Evolutionary conservation across 768 basidiomycete species (phyloP), one percentile per base, ranked within the genome.

Genomic region (Hygrocybe punicea): DNA sequence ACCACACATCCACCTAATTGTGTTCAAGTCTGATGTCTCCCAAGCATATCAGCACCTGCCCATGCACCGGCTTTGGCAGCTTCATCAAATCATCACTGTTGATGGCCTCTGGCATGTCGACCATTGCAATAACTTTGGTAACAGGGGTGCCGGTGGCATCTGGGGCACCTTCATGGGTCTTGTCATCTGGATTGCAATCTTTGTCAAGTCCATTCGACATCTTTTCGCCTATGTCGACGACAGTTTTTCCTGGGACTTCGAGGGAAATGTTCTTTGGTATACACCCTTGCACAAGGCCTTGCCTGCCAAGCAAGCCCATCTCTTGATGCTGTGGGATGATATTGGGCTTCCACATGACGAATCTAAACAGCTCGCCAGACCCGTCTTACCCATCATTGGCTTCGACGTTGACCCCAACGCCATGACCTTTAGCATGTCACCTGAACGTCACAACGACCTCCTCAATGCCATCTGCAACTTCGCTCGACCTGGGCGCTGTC

Each of bases 1-100:
- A 8, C 29, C 29, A 17, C 3, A 21, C 19, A 9, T 19, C 9
- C 42, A 24, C 25, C 58, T 73, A 7, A 50, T 57, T 4, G 47
- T 76, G 0, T 77, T 71, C 67, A 78, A 78, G 54, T 70, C 68
- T 0, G 76, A 80, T 55, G 72, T 80, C 0, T 62, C 65, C 0
- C 56, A 64, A 9, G 76, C 78, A 0, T 78, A 75, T 48, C 60
- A 66, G 0, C 64, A 54, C 1, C 49, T 75, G 21, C 78, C 73
- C 0, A 67, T 76, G 56, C 66, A 73, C 35, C 68, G 64, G 0
- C 44, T 66, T 0, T 73, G 69, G 71, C 69, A 72, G 17, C 34
- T 70, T 4, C 63, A 67, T 7, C 73, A 75, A 33, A 46, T 71
- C 4, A 51, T 71, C 1, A 51, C 51, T 0, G 24, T 65, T 21